Base-by-base conservation (phyloP, 148 eudicot species). In the Mesembryanthemum crystallinum region DNA sequence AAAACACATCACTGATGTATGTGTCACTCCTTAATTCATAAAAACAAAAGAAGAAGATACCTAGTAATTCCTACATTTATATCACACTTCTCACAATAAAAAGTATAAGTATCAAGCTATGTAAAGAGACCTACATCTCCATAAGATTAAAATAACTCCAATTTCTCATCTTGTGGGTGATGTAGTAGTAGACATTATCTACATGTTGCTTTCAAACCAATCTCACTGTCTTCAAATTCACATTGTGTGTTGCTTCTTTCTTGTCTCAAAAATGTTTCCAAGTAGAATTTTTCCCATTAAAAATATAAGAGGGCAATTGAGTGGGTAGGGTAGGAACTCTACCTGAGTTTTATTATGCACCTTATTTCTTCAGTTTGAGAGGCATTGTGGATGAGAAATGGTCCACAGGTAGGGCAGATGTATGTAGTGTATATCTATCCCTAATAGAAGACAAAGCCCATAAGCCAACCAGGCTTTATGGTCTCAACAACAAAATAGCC, bases 401-500 rank as follows among this genome's bases (percentile, higher is more conserved):
- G 88, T 83, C 88, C 89, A 82, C 66, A 55, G 24, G 77, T 80
- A 72, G 81, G 81, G 73, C 72, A 73, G 59, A 69, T 73, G 73
- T 42, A 64, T 77, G 76, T 33, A 58, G 67, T 45, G 62, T 75
- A 57, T 33, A 58, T 78, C 55, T 78, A 76, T 75, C 52, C 35
- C 27, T n/a, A n/a, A n/a, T 49, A 32, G 3, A 82, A 25, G 82
- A 76, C 76, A n/a, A 75, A 42, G 54, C 74, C 64, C 88, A 90
- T 87, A 83, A 86, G 84, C 84, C 79, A 61, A n/a, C 60, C 63
- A 81, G 82, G 57, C 82, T 69, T 76, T 67, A 77, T 85, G 88
- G 91, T 88, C 86, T 88, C 52, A 74, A 74, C 55, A 55, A 52
- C 28, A 28, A 62, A 68, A 80, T 63, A 59, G 17, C 39, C 39